Conservation (phyloP, 768 basidiomycete genomes). For the Lentinula aciculospora region DNA sequence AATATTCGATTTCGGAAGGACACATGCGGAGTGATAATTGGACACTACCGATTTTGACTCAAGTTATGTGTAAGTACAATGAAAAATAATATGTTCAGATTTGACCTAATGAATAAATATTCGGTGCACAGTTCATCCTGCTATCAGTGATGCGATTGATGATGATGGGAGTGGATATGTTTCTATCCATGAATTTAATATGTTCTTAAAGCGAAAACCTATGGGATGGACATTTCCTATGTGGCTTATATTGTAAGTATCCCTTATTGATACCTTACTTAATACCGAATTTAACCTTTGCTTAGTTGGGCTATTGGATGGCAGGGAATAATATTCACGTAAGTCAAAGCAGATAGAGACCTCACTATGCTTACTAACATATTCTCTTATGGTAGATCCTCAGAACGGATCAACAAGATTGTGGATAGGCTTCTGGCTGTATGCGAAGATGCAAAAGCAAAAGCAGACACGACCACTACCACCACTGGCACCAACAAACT, state of each 20-base stretch:
- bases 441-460: neutral
- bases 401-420: neutral
- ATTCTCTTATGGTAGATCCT: too few species aligned
- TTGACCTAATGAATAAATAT: too few species aligned
- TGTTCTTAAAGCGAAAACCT: constrained; percentile 17
- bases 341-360: neutral
- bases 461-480: too few species aligned
- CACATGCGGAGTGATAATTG: constrained; percentile 12
- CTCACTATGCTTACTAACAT: too few species aligned
- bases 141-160: constrained; percentile 19
- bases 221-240: constrained; percentile 13
- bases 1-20: constrained; percentile 3
- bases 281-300: neutral
- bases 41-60: constrained; percentile 16
- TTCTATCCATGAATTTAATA: constrained; percentile 17
- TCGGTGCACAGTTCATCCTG: constrained; percentile 17
- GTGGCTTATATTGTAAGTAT: neutral
- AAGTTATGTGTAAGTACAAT: constrained; percentile 18
- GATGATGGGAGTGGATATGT: constrained; percentile 19
- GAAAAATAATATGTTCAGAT: too few species aligned
- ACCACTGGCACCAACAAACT: neutral
- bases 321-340: neutral
- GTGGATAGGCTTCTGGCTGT: neutral
- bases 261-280: neutral
- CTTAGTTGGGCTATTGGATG: neutral